Evolutionary conservation across 495 filamentous ascomycete genomes (phyloP).

Genomic region (Aspergillus mulundensis): DNA sequence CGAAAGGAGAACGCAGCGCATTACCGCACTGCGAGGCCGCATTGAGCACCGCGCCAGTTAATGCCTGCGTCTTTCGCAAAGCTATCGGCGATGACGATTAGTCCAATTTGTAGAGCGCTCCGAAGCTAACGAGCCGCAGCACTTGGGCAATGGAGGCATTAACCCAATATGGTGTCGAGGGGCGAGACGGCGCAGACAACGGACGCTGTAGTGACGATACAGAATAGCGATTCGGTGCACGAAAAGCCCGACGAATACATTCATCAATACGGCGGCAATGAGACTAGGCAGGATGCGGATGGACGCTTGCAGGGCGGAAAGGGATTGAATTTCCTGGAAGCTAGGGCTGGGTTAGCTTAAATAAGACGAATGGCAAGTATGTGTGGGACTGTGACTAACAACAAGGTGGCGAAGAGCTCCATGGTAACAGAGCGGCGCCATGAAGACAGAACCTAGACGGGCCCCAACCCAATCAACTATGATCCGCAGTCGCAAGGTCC

Average conservation of each 20-base stretch:
- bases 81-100: constrained; percentile 55
- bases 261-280: constrained; percentile 45
- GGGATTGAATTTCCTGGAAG: constrained; percentile 46
- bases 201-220: constrained; percentile 40
- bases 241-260: constrained; percentile 50
- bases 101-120: constrained; percentile 52
- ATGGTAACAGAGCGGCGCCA: too few species aligned
- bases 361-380: too few species aligned
- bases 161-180: constrained; percentile 53
- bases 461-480: too few species aligned
- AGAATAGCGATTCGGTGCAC: constrained; percentile 45
- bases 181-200: constrained; percentile 36
- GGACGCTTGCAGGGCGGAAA: constrained; percentile 43
- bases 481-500: constrained; percentile 67
- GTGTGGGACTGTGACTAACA: not conserved
- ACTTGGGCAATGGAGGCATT: constrained; percentile 48
- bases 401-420: constrained; percentile 4
- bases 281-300: constrained; percentile 54
- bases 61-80: constrained; percentile 56
- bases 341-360: constrained; percentile 21
- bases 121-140: constrained; percentile 50
- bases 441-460: too few species aligned
- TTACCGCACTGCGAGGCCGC: constrained; percentile 59
- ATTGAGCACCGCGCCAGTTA: constrained; percentile 64
- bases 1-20: constrained; percentile 51